Percentiles rank a stretch among this genome's conserved stretches.
Evolutionary conservation across 805 yeast genomes (phyloP).

Genomic region (Candida methanosorbosa): DNA sequence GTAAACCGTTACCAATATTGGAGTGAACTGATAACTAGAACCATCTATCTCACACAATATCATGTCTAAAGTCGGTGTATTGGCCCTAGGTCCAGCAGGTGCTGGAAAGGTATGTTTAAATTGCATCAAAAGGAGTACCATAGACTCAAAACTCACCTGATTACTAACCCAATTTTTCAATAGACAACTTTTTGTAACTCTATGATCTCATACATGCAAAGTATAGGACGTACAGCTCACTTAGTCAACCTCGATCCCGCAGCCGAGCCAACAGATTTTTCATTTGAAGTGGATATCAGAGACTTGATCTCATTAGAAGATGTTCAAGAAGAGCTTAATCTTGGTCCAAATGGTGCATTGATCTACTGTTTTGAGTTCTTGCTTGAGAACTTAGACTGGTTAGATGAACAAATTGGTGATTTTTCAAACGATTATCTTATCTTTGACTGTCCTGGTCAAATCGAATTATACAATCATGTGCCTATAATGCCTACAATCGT

Average conservation of each 20-base stretch:
- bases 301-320: slow-evolving; percentile 87
- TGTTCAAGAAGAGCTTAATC: slow-evolving; percentile 87
- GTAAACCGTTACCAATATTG: no score
- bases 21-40: not conserved
- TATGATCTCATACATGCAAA: slow-evolving; percentile 78
- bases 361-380: slow-evolving; percentile 91
- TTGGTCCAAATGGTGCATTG: slow-evolving; percentile 94
- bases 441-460: slow-evolving; percentile 96
- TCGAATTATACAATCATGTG: slow-evolving; percentile 88
- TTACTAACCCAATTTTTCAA: slow-evolving; percentile 1
- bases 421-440: slow-evolving; percentile 89
- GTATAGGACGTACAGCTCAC: slow-evolving; percentile 88
- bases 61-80: slow-evolving; percentile 93
- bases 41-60: not conserved
- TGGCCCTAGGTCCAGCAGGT: slow-evolving; percentile 96
- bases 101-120: slow-evolving; percentile 59
- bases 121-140: not conserved
- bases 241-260: slow-evolving; percentile 96
- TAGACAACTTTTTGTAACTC: slow-evolving; percentile 84
- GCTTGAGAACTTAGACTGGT: slow-evolving; percentile 87
- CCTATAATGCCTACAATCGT: slow-evolving; percentile 89
- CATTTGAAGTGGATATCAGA: slow-evolving; percentile 86
- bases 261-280: slow-evolving; percentile 87
- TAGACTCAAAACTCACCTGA: no score
- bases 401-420: slow-evolving; percentile 95